Evolutionary conservation across 202 grass and related monocot species (phyloP).

Genomic region (Sporobolus alterniflorus): DNA sequence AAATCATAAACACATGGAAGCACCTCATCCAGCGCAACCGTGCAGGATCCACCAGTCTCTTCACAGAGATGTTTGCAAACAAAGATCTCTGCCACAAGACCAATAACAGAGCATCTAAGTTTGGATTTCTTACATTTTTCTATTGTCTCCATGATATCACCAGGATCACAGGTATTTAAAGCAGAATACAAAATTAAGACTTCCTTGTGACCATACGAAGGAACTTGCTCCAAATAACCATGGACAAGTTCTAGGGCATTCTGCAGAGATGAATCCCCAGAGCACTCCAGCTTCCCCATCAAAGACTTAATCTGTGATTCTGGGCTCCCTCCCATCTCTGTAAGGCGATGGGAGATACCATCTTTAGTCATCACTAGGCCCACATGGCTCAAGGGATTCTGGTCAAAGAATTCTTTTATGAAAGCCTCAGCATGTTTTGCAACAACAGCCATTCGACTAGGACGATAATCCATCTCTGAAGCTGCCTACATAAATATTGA

Average conservation of each 20-base stretch:
- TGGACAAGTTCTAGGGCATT: constrained; percentile 89
- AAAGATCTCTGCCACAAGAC: constrained; percentile 92
- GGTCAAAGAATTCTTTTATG: constrained; percentile 97
- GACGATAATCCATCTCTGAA: constrained; percentile 91
- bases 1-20: constrained; percentile 25
- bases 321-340: constrained; percentile 90
- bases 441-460: constrained; percentile 89
- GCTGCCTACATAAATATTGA: constrained; percentile 67
- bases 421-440: constrained; percentile 81
- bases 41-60: constrained; percentile 88
- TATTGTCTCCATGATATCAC: constrained; percentile 89
- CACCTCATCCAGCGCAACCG: constrained; percentile 90
- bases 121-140: constrained; percentile 87
- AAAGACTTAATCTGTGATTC: constrained; percentile 92
- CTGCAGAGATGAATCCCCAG: constrained; percentile 87
- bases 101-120: constrained; percentile 92
- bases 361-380: constrained; percentile 85
- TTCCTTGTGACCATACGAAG: constrained; percentile 93
- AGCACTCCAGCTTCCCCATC: constrained; percentile 96
- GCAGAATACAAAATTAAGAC: constrained; percentile 88
- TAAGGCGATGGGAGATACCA: constrained; percentile 75
- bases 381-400: constrained; percentile 95
- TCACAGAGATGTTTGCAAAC: constrained; percentile 97
- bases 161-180: constrained; percentile 89
- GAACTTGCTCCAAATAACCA: constrained; percentile 89